Evolutionary conservation across 2,329 filamentous ascomycete species (phyloP).

Genomic region (Xylaria hypoxylon): DNA sequence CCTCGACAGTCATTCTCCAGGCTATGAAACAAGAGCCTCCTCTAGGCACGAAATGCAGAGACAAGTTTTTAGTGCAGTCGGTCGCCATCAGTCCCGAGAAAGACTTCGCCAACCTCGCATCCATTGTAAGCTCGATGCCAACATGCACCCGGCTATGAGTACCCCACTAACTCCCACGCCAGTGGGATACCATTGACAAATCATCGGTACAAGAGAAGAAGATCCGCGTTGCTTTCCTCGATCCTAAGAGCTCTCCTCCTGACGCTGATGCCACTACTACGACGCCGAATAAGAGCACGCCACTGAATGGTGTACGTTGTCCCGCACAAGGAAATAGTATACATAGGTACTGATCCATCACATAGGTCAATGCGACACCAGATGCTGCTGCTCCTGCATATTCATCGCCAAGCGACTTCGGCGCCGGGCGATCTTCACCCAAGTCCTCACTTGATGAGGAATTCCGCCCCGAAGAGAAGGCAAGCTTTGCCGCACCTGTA

Average conservation of each 20-base stretch:
- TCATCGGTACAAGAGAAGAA: conserved; percentile 88
- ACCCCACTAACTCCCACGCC: conserved; percentile 46
- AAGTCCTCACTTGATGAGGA: conserved; percentile 47
- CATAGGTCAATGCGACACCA: conserved; percentile 57
- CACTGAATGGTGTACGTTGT: conserved; percentile 56
- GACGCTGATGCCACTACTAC: conserved; percentile 36
- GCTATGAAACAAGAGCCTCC: conserved; percentile 97
- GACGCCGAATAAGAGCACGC: conserved; percentile 58
- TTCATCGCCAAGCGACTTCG: conserved; percentile 57
- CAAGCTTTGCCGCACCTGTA: conserved; percentile 54
- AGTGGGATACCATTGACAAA: conserved; percentile 87
- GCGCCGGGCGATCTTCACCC: conserved; percentile 51
- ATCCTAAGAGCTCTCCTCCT: conserved; percentile 64
- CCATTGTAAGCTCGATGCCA: conserved; percentile 72
- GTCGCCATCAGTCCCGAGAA: conserved; percentile 85
- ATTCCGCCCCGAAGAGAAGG: conserved; percentile 45
- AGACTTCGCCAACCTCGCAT: conserved; percentile 82
- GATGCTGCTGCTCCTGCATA: conserved; percentile 58
- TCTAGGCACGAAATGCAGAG: conserved; percentile 86
- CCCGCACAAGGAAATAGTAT: conserved; percentile 22
- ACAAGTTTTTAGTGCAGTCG: conserved; percentile 98
- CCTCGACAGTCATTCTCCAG: conserved; percentile 82
- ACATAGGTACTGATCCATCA: conserved; percentile 20
- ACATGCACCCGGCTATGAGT: conserved; percentile 32
- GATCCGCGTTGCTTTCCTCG: conserved; percentile 89